Evolutionary conservation across 352 stramenopile species (phyloP).

Genomic region (Globisporangium echinulatum): DNA sequence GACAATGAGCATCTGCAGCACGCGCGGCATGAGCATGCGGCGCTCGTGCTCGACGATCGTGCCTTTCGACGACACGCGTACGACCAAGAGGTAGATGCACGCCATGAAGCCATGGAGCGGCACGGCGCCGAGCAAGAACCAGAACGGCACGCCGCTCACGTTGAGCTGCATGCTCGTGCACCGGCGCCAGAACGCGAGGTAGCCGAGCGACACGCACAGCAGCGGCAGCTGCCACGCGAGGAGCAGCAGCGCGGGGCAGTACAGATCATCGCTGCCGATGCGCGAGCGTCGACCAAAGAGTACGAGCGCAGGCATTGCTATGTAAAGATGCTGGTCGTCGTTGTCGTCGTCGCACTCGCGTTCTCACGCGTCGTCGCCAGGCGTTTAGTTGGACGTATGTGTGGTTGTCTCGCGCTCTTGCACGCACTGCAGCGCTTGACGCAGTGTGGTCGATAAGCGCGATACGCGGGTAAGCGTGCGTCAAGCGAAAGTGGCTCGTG

Average conservation of each 20-base stretch:
- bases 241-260: slow-evolving; percentile 74
- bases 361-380: no score
- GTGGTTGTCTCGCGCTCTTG: no score
- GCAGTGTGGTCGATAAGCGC: no score
- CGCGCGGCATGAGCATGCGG: slow-evolving; percentile 78
- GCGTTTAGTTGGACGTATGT: no score
- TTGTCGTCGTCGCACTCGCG: no score
- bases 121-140: slow-evolving; percentile 63
- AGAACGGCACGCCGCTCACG: slow-evolving; percentile 60
- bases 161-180: slow-evolving; percentile 67
- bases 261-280: slow-evolving; percentile 82
- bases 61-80: slow-evolving; percentile 76
- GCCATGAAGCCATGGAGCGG: slow-evolving; percentile 73
- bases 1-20: slow-evolving; percentile 71
- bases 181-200: slow-evolving; percentile 49
- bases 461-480: no score
- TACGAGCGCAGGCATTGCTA: slow-evolving; percentile 72
- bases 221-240: slow-evolving; percentile 74
- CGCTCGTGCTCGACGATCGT: slow-evolving; percentile 84
- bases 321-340: no score
- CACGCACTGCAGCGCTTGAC: no score
- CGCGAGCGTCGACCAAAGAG: slow-evolving; percentile 76
- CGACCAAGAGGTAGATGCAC: slow-evolving; percentile 83
- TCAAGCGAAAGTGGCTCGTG: no score
- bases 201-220: slow-evolving; percentile 51